Evolutionary conservation across 805 yeast species (phyloP).

Genomic region (Saccharomyces kudriavzevii): DNA sequence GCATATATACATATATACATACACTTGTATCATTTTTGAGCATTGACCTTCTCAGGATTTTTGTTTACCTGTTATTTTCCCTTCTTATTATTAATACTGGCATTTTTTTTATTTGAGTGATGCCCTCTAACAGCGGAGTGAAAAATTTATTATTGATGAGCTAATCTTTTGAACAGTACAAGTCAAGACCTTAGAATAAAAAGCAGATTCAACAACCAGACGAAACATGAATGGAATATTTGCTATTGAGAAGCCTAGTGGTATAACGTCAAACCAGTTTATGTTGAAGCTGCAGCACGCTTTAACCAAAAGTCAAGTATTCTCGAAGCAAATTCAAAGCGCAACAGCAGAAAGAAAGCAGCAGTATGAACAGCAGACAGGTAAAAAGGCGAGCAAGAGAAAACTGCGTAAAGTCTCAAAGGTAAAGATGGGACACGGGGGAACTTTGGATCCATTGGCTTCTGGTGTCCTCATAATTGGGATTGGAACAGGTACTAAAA

Average conservation of each 20-base stretch:
- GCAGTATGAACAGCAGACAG: conserved; percentile 32
- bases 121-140: neutral
- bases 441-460: conserved; percentile 92
- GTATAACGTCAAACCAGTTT: conserved; percentile 71
- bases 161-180: neutral
- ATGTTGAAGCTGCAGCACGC: conserved; percentile 56
- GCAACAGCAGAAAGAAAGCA: conserved; percentile 41
- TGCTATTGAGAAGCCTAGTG: conserved; percentile 85
- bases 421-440: conserved; percentile 96
- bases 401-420: conserved; percentile 43
- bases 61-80: neutral
- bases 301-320: conserved; percentile 52
- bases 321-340: conserved; percentile 44
- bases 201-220: conserved; percentile 1
- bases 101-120: neutral
- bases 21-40: neutral
- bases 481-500: conserved; percentile 85
- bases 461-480: conserved; percentile 92
- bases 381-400: conserved; percentile 42
- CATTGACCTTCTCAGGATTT: neutral
- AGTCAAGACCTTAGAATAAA: neutral
- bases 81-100: neutral
- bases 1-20: conserved; percentile 1
- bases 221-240: conserved; percentile 79
- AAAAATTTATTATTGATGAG: neutral